A percentile compares a stretch with the other conserved stretches of the same genome.
phyloP scores from a whole-genome alignment of 2,329 filamentous ascomycete species.

The Fusarium xylarioides region DNA sequence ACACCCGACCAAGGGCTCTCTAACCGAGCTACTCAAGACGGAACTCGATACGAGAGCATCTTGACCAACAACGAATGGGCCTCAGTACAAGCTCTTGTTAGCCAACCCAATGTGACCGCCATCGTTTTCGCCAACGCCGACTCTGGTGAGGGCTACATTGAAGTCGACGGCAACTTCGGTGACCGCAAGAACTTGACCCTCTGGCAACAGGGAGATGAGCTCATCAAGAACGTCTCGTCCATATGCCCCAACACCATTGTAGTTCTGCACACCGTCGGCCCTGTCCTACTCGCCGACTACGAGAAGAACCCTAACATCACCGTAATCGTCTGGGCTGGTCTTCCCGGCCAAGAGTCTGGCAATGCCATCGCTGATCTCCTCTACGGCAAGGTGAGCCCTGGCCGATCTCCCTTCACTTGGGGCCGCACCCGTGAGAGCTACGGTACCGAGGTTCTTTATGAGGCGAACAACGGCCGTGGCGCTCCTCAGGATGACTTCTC shows the following conservation, averaged over 20 bases:
- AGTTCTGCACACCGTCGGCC: slow-evolving; percentile 85
- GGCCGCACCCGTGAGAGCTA: slow-evolving; percentile 74
- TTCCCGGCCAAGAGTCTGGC: slow-evolving; percentile 85
- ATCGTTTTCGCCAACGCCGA: slow-evolving; percentile 92
- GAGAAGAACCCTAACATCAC: slow-evolving; percentile 81
- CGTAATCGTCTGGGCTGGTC: slow-evolving; percentile 82
- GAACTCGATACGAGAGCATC: slow-evolving; percentile 70
- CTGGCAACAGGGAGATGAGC: slow-evolving; percentile 81
- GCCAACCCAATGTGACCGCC: slow-evolving; percentile 71
- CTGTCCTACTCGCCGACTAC: slow-evolving; percentile 80
- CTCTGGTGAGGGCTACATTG: slow-evolving; percentile 87
- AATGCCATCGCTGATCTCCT: slow-evolving; percentile 84
- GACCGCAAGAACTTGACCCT: slow-evolving; percentile 93
- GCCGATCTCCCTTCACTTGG: slow-evolving; percentile 83
- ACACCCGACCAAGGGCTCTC: slow-evolving; percentile 78
- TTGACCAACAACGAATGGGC: slow-evolving; percentile 70
- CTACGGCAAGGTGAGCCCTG: slow-evolving; percentile 83
- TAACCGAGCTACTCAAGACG: slow-evolving; percentile 67
- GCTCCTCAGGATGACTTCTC: slow-evolving; percentile 78
- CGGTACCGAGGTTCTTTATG: slow-evolving; percentile 71
- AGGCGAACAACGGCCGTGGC: slow-evolving; percentile 72
- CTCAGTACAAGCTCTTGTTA: slow-evolving; percentile 60
- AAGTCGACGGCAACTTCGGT: slow-evolving; percentile 82
- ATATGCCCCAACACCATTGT: slow-evolving; percentile 90
- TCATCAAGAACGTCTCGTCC: slow-evolving; percentile 83